These are phyloP conservation scores for Fusarium decemcellulare DNA, from an alignment of 2,329 filamentous ascomycete species.

Conservation along the genomic window DNA sequence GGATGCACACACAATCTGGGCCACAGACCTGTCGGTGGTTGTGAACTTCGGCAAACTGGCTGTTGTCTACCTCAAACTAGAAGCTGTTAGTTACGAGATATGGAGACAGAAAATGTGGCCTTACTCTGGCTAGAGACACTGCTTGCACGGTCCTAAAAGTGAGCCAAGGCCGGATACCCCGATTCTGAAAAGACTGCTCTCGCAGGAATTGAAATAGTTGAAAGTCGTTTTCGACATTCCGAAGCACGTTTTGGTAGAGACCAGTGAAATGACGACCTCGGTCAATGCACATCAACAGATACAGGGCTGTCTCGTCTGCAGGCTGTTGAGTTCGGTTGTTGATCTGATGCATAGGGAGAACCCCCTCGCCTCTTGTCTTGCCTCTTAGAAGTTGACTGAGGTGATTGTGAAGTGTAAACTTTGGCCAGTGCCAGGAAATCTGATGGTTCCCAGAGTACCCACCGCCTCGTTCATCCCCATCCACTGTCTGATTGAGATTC, in stretches of 20 bases:
- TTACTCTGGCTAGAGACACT: too few species aligned
- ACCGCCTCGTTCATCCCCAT: background rate
- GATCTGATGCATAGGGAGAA: background rate
- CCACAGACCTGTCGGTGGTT: background rate
- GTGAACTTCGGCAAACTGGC: background rate
- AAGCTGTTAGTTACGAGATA: too few species aligned
- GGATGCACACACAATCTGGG: background rate
- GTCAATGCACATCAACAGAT: conserved; percentile 2
- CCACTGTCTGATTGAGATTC: background rate
- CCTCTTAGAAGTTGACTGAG: background rate
- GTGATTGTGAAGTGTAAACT: background rate
- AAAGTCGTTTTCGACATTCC: background rate
- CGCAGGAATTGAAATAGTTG: background rate
- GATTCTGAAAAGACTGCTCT: background rate
- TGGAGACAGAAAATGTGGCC: too few species aligned
- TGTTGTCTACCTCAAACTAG: background rate
- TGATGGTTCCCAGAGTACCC: background rate
- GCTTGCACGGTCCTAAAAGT: background rate
- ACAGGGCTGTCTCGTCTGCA: background rate
- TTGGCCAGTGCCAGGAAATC: background rate
- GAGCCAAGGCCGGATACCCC: background rate
- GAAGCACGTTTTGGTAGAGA: background rate
- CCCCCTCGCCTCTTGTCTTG: background rate
- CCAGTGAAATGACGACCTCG: background rate
- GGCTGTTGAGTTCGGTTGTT: too few species aligned